Conservation (phyloP, 805 yeast species). For the Priceomyces fermenticarens region DNA sequence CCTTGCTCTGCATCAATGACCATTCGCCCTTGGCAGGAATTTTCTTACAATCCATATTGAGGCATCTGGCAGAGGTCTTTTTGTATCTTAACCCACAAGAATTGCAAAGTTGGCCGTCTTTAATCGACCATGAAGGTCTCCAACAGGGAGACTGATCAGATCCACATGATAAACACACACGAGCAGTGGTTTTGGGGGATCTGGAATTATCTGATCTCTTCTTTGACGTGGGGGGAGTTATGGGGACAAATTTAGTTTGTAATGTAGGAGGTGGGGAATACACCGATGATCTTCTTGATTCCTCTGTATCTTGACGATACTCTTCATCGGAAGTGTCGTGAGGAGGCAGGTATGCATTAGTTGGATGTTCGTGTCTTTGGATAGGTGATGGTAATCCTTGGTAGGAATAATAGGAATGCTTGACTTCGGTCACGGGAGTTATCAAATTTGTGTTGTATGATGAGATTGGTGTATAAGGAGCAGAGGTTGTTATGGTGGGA, state of each 20-base stretch:
- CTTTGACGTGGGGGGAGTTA: slow-evolving; percentile 40
- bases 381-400: slow-evolving; percentile 15
- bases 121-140: slow-evolving; percentile 94
- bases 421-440: neutral
- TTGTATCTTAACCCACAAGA: slow-evolving; percentile 94
- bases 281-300: slow-evolving; percentile 6
- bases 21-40: slow-evolving; percentile 97
- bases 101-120: slow-evolving; percentile 93
- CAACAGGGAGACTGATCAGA: slow-evolving; percentile 94
- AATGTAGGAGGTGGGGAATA: slow-evolving; percentile 11
- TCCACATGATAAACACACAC: slow-evolving; percentile 87
- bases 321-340: neutral
- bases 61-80: slow-evolving; percentile 89
- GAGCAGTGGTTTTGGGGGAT: slow-evolving; percentile 34
- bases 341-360: neutral
- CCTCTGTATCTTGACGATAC: neutral
- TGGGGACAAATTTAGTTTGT: slow-evolving; percentile 33
- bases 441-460: slow-evolving; percentile 2
- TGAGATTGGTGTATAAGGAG: slow-evolving; percentile 2
- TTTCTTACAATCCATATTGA: slow-evolving; percentile 69
- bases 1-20: slow-evolving; percentile 78
- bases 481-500: neutral
- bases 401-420: neutral
- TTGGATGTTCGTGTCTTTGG: slow-evolving; percentile 3
- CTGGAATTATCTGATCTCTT: slow-evolving; percentile 27